Evolutionary conservation across 495 filamentous ascomycete genomes (phyloP).

Genomic region (Saxophila tyrrhenica): DNA sequence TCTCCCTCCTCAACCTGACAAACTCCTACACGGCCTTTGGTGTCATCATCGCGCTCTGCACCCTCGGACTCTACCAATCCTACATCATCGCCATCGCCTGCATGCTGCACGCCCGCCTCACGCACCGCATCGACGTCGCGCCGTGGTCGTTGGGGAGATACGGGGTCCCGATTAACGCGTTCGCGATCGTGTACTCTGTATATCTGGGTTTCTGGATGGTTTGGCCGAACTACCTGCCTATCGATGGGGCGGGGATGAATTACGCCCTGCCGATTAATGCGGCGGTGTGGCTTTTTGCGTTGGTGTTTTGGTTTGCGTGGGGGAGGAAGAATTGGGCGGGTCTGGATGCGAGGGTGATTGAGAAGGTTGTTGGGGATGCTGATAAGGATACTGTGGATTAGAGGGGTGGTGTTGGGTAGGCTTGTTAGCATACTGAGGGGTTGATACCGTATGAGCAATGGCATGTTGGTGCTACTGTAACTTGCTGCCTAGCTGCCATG

Average conservation of each 20-base stretch:
- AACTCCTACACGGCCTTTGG: slow-evolving; percentile 2
- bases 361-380: slow-evolving; percentile 6
- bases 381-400: background rate
- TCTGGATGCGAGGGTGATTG: background rate
- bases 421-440: too few relatives aligned
- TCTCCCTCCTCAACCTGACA: slow-evolving; percentile 6
- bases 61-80: slow-evolving; percentile 9
- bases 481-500: too few relatives aligned
- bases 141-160: slow-evolving; percentile 18
- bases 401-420: background rate
- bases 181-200: slow-evolving; percentile 21
- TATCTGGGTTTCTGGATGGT: slow-evolving; percentile 22
- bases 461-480: too few relatives aligned
- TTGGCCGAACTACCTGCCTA: slow-evolving; percentile 21
- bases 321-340: slow-evolving; percentile 21
- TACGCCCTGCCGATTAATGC: slow-evolving; percentile 24
- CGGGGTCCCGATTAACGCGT: slow-evolving; percentile 23
- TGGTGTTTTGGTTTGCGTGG: slow-evolving; percentile 22
- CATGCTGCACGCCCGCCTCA: slow-evolving; percentile 1
- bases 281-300: slow-evolving; percentile 18
- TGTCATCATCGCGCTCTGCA: slow-evolving; percentile 4
- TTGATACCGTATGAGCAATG: too few relatives aligned
- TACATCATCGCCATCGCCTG: slow-evolving; percentile 12
- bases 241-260: slow-evolving; percentile 24
- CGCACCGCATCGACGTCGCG: background rate